Conservation (phyloP, 108 stramenopile species). For the Mayamaea pseudoterrestris region DNA sequence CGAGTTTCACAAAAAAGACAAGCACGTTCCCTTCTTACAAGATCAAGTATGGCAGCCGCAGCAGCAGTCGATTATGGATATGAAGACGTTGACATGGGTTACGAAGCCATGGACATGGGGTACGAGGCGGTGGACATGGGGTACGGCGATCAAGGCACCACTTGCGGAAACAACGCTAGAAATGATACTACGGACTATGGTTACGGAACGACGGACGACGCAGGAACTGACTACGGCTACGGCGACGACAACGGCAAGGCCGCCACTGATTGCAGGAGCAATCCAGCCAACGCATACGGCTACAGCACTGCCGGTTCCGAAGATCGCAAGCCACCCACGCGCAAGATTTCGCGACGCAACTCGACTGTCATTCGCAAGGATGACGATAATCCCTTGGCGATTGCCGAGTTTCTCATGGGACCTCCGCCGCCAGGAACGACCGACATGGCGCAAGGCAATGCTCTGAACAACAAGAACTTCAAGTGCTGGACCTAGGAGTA, state of each 20-base stretch:
- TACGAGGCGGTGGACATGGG: background rate
- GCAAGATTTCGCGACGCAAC: background rate
- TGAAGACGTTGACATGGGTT: background rate
- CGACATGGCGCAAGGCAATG: too few species aligned
- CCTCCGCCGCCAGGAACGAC: background rate
- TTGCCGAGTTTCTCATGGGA: conserved; percentile 4
- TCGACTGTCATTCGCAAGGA: background rate
- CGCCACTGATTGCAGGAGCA: too few species aligned
- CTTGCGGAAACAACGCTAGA: too few species aligned
- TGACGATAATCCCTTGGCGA: background rate
- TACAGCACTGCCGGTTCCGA: too few species aligned
- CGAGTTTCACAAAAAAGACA: too few species aligned
- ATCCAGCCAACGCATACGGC: too few species aligned
- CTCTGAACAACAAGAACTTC: too few species aligned
- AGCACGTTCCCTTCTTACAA: too few species aligned
- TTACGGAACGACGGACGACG: background rate
- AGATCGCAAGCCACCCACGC: too few species aligned
- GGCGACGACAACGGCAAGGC: too few species aligned
- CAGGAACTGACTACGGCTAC: conserved; percentile 3
- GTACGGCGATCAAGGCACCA: background rate
- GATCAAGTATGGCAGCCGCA: too few species aligned
- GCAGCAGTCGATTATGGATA: conserved; percentile 1
- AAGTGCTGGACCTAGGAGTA: too few species aligned
- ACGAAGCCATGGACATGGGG: background rate
- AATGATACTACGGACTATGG: conserved; percentile 2